Evolutionary conservation across 768 basidiomycete species (phyloP).

Genomic region (Pleurotus tuoliensis): DNA sequence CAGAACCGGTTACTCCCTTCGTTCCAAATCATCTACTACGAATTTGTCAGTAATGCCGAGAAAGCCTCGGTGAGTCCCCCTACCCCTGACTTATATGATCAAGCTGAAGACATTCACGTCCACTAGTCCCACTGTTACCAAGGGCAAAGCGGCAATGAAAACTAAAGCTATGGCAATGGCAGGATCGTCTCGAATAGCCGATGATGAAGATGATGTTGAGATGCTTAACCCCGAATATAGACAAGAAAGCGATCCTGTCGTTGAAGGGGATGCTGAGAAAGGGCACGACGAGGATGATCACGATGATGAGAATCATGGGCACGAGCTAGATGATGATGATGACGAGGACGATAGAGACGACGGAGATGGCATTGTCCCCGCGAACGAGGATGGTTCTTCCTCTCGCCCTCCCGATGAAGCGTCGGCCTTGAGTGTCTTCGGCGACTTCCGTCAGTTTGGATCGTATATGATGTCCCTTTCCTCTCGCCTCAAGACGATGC

Average conservation of each 20-base stretch:
- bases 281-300: constrained; percentile 41
- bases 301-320: constrained; percentile 48
- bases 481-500: constrained; percentile 83
- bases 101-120: constrained; percentile 11
- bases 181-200: constrained; percentile 51
- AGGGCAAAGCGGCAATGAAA: constrained; percentile 59
- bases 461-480: constrained; percentile 92
- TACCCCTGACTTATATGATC: constrained; percentile 6
- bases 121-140: constrained; percentile 44
- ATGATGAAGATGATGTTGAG: constrained; percentile 68
- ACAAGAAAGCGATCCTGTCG: constrained; percentile 44
- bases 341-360: constrained; percentile 39
- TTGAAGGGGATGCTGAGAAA: constrained; percentile 35
- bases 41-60: constrained; percentile 60
- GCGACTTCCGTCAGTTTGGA: constrained; percentile 83
- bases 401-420: constrained; percentile 57
- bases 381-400: constrained; percentile 28
- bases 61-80: constrained; percentile 55
- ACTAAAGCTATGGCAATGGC: constrained; percentile 53
- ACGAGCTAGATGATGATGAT: constrained; percentile 32
- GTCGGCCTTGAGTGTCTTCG: constrained; percentile 76
- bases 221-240: constrained; percentile 68
- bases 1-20: constrained; percentile 64
- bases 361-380: constrained; percentile 25
- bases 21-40: constrained; percentile 37